Evolutionary conservation across 192 early-diverging fungal species (phyloP).

Genomic region (Rhizophagus clarus): DNA sequence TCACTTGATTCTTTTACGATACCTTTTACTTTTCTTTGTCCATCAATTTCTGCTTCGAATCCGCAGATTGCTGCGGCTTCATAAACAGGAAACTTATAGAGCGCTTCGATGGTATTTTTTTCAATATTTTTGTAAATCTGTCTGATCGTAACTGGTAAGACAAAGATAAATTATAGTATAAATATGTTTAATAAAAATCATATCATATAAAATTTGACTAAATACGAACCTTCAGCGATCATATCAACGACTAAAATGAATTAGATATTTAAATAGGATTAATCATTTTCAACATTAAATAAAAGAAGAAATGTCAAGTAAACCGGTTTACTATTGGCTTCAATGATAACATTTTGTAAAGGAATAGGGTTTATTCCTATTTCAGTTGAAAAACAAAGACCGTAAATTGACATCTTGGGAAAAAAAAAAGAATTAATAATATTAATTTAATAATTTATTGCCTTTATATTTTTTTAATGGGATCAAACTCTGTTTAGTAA

Average conservation of each 20-base stretch:
- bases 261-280: too few species aligned
- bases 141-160: not conserved
- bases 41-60: conserved; percentile 31
- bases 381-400: not conserved
- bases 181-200: too few species aligned
- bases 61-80: conserved; percentile 24
- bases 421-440: too few species aligned
- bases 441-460: too few species aligned
- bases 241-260: conserved; percentile 27
- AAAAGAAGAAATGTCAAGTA: not conserved
- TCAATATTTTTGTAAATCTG: conserved; percentile 27
- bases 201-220: too few species aligned
- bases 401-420: too few species aligned
- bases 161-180: not conserved
- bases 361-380: not conserved
- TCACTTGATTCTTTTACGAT: conserved; percentile 14
- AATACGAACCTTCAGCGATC: conserved; percentile 27
- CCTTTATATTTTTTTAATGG: too few species aligned
- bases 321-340: conserved; percentile 8
- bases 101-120: conserved; percentile 12
- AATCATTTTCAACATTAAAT: not conserved
- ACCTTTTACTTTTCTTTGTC: conserved; percentile 4
- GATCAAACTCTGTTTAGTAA: too few species aligned
- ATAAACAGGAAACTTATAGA: conserved; percentile 25
- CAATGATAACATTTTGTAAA: conserved; percentile 20